A percentile compares a stretch with the other conserved stretches of the same genome.
phyloP scores from a whole-genome alignment of 2,329 filamentous ascomycete species.

The Alternaria incomplexa region DNA sequence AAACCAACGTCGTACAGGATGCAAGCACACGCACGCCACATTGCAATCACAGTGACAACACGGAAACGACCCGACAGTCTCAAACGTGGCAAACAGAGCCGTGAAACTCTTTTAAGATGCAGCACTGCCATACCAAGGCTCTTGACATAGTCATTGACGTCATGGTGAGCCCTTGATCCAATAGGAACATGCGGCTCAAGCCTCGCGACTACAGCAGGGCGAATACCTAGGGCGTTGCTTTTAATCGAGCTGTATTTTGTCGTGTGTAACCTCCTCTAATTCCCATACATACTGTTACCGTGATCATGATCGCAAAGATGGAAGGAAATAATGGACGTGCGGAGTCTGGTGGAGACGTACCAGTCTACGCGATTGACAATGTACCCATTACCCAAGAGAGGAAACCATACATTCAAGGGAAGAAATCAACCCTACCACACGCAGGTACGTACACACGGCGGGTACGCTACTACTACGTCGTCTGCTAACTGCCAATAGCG shows the following conservation, averaged over 20 bases:
- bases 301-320: constrained; percentile 7
- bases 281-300: neutral
- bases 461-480: neutral
- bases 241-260: neutral
- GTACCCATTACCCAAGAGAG: constrained; percentile 17
- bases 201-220: neutral
- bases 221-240: neutral
- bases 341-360: neutral
- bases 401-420: constrained; percentile 15
- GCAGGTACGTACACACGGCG: constrained; percentile 10
- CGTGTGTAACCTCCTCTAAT: neutral
- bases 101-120: neutral
- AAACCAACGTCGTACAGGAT: neutral
- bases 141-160: constrained; percentile 11
- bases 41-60: neutral
- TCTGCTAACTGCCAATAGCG: constrained; percentile 28
- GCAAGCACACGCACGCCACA: neutral
- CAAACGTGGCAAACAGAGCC: neutral
- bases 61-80: neutral
- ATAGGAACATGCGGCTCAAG: constrained; percentile 4
- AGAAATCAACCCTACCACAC: constrained; percentile 14
- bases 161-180: constrained; percentile 8
- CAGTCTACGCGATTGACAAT: constrained; percentile 10
- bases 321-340: neutral
- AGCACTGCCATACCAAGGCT: constrained; percentile 3